These are phyloP conservation scores for Penicillium sp. DNA, from an alignment of 2,329 filamentous ascomycete genomes.

Conservation along the genomic window DNA sequence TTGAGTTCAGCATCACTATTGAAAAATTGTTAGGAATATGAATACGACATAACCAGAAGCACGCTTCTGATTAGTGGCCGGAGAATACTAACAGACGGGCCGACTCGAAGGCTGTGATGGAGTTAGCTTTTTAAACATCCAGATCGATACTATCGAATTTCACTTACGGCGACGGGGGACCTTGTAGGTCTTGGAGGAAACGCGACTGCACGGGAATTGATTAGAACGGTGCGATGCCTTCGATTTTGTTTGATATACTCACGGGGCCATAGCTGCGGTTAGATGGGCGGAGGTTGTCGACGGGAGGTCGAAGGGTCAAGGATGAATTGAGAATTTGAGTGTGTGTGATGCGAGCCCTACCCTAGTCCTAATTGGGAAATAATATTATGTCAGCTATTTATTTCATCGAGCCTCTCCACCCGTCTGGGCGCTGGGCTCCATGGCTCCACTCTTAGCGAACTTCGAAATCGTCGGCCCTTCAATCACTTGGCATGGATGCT, in stretches of 20 bases:
- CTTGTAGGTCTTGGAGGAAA: slow-evolving; percentile 99
- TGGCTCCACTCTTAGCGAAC: neutral
- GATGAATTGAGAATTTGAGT: slow-evolving; percentile 14
- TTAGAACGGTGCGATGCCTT: slow-evolving; percentile 33
- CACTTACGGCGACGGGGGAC: slow-evolving; percentile 74
- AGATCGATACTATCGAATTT: slow-evolving; percentile 11
- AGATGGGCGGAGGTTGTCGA: slow-evolving; percentile 31
- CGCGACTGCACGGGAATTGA: slow-evolving; percentile 41
- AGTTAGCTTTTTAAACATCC: slow-evolving; percentile 31
- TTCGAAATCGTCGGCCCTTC: neutral
- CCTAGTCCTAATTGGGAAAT: neutral
- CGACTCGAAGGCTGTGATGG: slow-evolving; percentile 72
- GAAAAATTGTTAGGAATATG: slow-evolving; percentile 57
- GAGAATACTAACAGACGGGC: slow-evolving; percentile 93
- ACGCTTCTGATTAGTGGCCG: slow-evolving; percentile 98
- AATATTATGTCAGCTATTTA: neutral
- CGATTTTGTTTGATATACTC: slow-evolving; percentile 28
- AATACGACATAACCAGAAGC: slow-evolving; percentile 91
- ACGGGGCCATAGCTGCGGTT: slow-evolving; percentile 37
- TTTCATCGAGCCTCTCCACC: neutral
- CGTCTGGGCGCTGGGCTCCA: neutral
- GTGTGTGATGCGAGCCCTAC: slow-evolving; percentile 3
- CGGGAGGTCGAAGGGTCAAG: slow-evolving; percentile 26
- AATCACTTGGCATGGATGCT: neutral
- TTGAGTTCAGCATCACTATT: slow-evolving; percentile 97